Evolutionary conservation across 805 yeast species (phyloP).

Genomic region (Jamesozyma gamospora): DNA sequence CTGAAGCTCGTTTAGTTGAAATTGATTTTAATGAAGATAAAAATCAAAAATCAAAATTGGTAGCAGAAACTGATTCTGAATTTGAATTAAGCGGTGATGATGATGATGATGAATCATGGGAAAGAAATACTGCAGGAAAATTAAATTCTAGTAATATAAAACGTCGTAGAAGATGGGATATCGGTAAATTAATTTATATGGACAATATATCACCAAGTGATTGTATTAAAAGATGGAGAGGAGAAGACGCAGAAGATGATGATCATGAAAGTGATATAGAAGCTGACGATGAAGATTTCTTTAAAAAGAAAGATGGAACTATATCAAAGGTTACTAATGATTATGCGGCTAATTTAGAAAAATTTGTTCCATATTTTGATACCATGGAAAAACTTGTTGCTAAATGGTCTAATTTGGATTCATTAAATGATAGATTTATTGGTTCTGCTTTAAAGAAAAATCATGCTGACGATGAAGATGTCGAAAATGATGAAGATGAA

Average conservation of each 20-base stretch:
- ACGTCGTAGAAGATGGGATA: conserved; percentile 56
- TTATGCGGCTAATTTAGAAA: conserved; percentile 24
- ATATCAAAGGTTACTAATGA: conserved; percentile 2
- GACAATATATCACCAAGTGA: conserved; percentile 67
- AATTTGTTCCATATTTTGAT: conserved; percentile 28
- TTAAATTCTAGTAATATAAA: conserved; percentile 39
- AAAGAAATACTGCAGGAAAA: conserved; percentile 44
- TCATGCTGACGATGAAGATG: conserved; percentile 23
- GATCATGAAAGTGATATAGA: conserved; percentile 34
- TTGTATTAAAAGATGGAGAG: conserved; percentile 61
- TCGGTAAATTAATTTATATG: conserved; percentile 71
- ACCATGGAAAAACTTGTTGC: conserved; percentile 23
- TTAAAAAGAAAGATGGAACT: conserved; percentile 39
- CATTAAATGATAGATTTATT: conserved; percentile 26
- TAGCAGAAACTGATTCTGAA: conserved; percentile 45
- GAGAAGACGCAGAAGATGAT: conserved; percentile 35
- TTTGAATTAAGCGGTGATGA: conserved; percentile 33
- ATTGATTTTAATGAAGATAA: conserved; percentile 35
- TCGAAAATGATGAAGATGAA: conserved; percentile 38
- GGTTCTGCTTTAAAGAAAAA: conserved; percentile 20
- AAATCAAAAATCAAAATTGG: conserved; percentile 29
- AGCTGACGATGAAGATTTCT: conserved; percentile 40
- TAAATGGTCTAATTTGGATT: conserved; percentile 24
- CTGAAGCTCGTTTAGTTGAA: conserved; percentile 38
- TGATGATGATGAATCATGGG: conserved; percentile 31